Percentiles rank a stretch among this genome's conserved stretches.
Conservation (phyloP, 495 filamentous ascomycete genomes). For the Talaromyces nanjingensis region DNA sequence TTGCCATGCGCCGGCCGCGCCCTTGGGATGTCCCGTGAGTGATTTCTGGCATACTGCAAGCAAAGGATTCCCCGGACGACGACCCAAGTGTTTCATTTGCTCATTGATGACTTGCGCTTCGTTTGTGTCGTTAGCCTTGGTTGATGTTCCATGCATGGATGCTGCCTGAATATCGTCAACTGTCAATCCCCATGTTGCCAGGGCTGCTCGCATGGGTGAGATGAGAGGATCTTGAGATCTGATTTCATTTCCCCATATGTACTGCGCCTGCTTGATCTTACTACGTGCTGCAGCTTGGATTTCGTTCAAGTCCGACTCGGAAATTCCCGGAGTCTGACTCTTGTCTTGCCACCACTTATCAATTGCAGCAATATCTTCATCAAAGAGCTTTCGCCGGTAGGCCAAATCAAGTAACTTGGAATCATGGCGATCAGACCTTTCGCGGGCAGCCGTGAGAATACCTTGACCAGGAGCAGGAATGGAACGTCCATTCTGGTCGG, state of each 20-base stretch:
- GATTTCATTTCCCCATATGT: slow-evolving; percentile 92
- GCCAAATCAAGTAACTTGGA: slow-evolving; percentile 92
- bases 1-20: slow-evolving; percentile 99
- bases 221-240: slow-evolving; percentile 93
- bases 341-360: slow-evolving; percentile 89
- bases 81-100: slow-evolving; percentile 89
- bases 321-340: slow-evolving; percentile 54
- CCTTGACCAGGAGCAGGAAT: slow-evolving; percentile 94
- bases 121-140: slow-evolving; percentile 98
- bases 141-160: slow-evolving; percentile 99
- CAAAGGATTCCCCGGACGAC: slow-evolving; percentile 89
- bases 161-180: slow-evolving; percentile 92
- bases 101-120: slow-evolving; percentile 96
- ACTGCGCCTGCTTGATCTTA: slow-evolving; percentile 84
- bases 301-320: slow-evolving; percentile 69
- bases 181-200: slow-evolving; percentile 95
- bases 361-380: slow-evolving; percentile 85
- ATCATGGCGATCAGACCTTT: slow-evolving; percentile 81
- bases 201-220: slow-evolving; percentile 85
- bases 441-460: slow-evolving; percentile 91
- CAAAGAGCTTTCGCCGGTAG: slow-evolving; percentile 89
- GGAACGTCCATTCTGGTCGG: slow-evolving; percentile 96
- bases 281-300: slow-evolving; percentile 76
- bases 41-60: slow-evolving; percentile 99
- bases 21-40: slow-evolving; percentile 93